Conservation (phyloP, 1,284 basidiomycete genomes). For the Austroboletus olivaceoglutinosus region DNA sequence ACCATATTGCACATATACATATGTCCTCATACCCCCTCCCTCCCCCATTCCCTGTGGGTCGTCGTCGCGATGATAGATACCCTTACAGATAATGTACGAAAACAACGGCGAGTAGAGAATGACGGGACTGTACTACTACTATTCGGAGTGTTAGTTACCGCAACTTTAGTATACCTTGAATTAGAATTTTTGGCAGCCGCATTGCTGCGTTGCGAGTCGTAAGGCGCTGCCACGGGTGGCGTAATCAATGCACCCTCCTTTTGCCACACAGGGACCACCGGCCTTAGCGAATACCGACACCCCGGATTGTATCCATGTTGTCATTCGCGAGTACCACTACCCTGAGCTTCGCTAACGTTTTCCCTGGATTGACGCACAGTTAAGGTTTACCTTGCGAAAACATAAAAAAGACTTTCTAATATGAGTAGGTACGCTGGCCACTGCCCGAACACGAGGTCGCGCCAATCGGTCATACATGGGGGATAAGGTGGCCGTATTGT, state of each 20-base stretch:
- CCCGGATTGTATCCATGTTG: conserved; percentile 16
- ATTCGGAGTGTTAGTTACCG: conserved; percentile 30
- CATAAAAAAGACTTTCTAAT: conserved; percentile 2
- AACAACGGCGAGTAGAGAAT: conserved; percentile 27
- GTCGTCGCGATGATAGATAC: conserved; percentile 37
- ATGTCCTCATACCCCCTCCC: conserved; percentile 22
- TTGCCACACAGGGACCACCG: conserved; percentile 28
- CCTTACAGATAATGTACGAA: conserved; percentile 29
- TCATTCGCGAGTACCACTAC: conserved; percentile 16
- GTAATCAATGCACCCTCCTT: conserved; percentile 4
- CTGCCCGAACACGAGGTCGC: conserved; percentile 24
- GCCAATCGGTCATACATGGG: conserved; percentile 30
- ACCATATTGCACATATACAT: conserved; percentile 32
- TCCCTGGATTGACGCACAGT: conserved; percentile 18
- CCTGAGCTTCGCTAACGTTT: conserved; percentile 9
- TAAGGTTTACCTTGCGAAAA: conserved; percentile 21
- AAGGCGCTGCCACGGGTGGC: conserved; percentile 17
- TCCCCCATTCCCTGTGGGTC: conserved; percentile 18
- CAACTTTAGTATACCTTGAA: conserved; percentile 38
- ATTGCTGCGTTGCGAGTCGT: not conserved
- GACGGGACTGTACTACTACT: conserved; percentile 35
- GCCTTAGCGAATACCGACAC: conserved; percentile 18
- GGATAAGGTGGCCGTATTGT: conserved; percentile 15
- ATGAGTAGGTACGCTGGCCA: conserved; percentile 7
- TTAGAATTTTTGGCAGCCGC: conserved; percentile 33